Evolutionary conservation across 2,329 filamentous ascomycete species (phyloP).

Genomic region (Fusarium irregulare): DNA sequence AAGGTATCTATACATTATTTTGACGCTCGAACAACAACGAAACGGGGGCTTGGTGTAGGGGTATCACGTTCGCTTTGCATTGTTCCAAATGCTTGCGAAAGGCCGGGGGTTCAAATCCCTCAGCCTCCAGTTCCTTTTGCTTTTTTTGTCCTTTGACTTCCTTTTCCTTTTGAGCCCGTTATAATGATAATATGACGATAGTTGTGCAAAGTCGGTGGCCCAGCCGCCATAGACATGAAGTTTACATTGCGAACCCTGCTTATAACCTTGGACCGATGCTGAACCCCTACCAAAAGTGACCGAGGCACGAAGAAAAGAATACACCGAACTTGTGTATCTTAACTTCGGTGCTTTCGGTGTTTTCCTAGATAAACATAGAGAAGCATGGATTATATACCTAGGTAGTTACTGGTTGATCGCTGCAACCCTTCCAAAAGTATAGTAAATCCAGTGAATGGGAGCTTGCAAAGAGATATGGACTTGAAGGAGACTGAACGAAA

Average conservation of each 20-base stretch:
- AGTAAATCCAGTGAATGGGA: not conserved
- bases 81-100: conserved; percentile 35
- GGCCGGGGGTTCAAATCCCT: conserved; percentile 49
- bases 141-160: not conserved
- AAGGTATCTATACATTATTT: not conserved
- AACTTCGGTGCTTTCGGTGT: not conserved
- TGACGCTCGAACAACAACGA: accelerated
- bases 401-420: not conserved
- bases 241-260: not conserved
- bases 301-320: not conserved
- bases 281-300: not conserved
- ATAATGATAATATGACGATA: not conserved
- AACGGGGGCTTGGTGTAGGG: conserved; percentile 47
- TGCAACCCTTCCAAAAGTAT: not conserved
- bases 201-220: not conserved
- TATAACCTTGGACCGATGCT: not conserved
- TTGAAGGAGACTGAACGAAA: not conserved
- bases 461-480: not conserved
- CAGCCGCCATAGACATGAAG: not conserved
- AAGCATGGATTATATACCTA: not conserved
- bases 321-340: not conserved
- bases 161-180: no score
- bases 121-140: conserved; percentile 38
- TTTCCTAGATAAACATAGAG: not conserved
- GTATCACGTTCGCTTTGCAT: conserved; percentile 47